A percentile compares a stretch with the other conserved stretches of the same genome.
These are phyloP conservation scores for Lenzites betulinus DNA, from an alignment of 768 basidiomycete genomes.

Conservation along the genomic window DNA sequence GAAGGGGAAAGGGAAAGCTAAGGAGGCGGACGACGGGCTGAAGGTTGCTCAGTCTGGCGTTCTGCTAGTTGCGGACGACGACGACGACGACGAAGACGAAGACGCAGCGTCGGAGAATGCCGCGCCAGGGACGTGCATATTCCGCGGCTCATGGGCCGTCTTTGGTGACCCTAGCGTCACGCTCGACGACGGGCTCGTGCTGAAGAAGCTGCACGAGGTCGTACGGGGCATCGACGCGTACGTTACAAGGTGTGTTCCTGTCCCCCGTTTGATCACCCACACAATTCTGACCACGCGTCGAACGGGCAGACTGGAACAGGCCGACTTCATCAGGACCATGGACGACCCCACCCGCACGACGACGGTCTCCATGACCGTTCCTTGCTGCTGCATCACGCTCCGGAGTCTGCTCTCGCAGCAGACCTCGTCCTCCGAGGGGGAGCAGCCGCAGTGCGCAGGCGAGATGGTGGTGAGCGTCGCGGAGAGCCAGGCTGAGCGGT, in stretches of 20 bases:
- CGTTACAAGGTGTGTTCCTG: not conserved
- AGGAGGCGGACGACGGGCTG: constrained; percentile 2
- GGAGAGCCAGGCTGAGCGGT: not conserved
- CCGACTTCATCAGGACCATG: not conserved
- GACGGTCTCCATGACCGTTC: constrained; percentile 3
- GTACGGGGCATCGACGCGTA: not conserved
- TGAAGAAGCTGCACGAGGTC: constrained; percentile 18
- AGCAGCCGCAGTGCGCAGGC: constrained; percentile 3
- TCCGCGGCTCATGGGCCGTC: constrained; percentile 14
- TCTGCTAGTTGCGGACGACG: not conserved
- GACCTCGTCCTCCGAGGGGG: too few species aligned
- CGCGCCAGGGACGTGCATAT: not conserved
- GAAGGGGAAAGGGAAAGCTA: not conserved
- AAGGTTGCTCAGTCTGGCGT: constrained; percentile 6
- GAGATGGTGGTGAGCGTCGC: constrained; percentile 14
- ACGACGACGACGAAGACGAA: not conserved
- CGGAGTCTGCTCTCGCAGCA: not conserved
- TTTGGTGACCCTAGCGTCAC: not conserved
- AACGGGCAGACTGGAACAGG: not conserved
- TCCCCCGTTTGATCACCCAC: too few species aligned
- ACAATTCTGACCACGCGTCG: too few species aligned
- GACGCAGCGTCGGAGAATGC: not conserved
- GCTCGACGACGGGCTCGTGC: constrained; percentile 10
- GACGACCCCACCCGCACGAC: not conserved
- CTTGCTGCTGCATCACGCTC: constrained; percentile 13